A percentile compares a stretch with the other conserved stretches of the same genome.
Conservation (phyloP, 2,329 filamentous ascomycete species). For the Fusarium torulosum region DNA sequence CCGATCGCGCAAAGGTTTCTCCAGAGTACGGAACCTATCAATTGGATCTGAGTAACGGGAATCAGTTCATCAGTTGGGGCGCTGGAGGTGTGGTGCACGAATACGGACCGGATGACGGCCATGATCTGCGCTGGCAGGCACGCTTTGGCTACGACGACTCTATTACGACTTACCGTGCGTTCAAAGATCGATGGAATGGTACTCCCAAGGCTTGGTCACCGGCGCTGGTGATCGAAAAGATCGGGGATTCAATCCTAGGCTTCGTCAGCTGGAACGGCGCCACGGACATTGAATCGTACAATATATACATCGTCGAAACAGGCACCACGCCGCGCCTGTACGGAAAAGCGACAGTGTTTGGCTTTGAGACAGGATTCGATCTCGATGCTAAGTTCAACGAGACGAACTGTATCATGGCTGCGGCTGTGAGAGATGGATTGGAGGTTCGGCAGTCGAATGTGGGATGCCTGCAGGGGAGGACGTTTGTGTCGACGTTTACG, state of each 20-base stretch:
- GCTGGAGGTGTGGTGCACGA: slow-evolving; percentile 45
- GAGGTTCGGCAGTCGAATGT: slow-evolving; percentile 43
- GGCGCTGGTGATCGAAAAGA: slow-evolving; percentile 30
- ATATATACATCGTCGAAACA: slow-evolving; percentile 31
- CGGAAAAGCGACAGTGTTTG: slow-evolving; percentile 5
- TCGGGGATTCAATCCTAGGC: not conserved
- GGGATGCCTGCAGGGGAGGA: slow-evolving; percentile 35
- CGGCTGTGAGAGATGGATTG: slow-evolving; percentile 32
- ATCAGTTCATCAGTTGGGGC: slow-evolving; percentile 44
- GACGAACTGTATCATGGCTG: slow-evolving; percentile 39
- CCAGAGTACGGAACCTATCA: slow-evolving; percentile 40
- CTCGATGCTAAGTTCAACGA: slow-evolving; percentile 23
- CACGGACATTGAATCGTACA: slow-evolving; percentile 45
- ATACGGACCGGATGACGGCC: slow-evolving; percentile 38
- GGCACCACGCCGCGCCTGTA: not conserved
- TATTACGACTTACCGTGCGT: slow-evolving; percentile 43
- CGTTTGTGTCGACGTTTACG: slow-evolving; percentile 29
- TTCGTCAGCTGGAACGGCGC: slow-evolving; percentile 49
- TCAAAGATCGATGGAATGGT: slow-evolving; percentile 43
- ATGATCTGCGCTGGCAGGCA: slow-evolving; percentile 45
- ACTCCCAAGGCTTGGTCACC: slow-evolving; percentile 40
- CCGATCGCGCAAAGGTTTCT: slow-evolving; percentile 23
- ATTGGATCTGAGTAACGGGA: slow-evolving; percentile 33
- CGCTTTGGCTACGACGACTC: slow-evolving; percentile 42
- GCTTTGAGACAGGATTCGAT: slow-evolving; percentile 48